Evolutionary conservation across 176 grass and related monocot species (phyloP).

Genomic region (Poa annua): DNA sequence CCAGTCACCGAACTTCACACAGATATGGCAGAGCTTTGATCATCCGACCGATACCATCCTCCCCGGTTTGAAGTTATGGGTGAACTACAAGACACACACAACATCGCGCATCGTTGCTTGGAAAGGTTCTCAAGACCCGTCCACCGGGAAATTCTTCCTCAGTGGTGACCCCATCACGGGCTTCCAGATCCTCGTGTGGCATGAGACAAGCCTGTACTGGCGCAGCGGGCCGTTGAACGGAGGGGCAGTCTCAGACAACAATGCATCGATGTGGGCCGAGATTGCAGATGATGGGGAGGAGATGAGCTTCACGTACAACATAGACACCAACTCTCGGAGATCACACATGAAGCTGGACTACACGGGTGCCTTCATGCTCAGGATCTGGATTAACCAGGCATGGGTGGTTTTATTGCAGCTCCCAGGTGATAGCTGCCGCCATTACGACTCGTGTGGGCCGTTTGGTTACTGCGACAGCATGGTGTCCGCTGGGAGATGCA

Average conservation of each 20-base stretch:
- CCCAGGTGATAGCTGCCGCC: neutral
- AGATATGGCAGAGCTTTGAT: slow-evolving; percentile 12
- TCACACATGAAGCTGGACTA: neutral
- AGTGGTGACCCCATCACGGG: neutral
- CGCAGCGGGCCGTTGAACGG: slow-evolving; percentile 50
- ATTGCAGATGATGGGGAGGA: neutral
- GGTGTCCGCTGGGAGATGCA: neutral
- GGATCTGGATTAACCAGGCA: neutral
- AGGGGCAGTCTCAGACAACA: neutral
- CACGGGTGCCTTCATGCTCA: neutral
- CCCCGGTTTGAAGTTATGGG: neutral
- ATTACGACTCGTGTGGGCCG: slow-evolving; percentile 39
- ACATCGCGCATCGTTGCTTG: neutral
- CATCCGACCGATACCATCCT: neutral
- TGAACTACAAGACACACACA: neutral
- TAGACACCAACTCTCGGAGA: neutral
- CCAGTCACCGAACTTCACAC: neutral
- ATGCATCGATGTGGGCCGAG: neutral
- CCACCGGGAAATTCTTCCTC: neutral
- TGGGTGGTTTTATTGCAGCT: neutral
- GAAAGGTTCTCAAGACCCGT: neutral
- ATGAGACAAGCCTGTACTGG: slow-evolving; percentile 14
- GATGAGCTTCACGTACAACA: neutral
- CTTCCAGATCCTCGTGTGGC: slow-evolving; percentile 33
- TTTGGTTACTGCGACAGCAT: slow-evolving; percentile 50